Base-by-base conservation (phyloP, 805 yeast species). In the Metschnikowia chrysomelidarum region DNA sequence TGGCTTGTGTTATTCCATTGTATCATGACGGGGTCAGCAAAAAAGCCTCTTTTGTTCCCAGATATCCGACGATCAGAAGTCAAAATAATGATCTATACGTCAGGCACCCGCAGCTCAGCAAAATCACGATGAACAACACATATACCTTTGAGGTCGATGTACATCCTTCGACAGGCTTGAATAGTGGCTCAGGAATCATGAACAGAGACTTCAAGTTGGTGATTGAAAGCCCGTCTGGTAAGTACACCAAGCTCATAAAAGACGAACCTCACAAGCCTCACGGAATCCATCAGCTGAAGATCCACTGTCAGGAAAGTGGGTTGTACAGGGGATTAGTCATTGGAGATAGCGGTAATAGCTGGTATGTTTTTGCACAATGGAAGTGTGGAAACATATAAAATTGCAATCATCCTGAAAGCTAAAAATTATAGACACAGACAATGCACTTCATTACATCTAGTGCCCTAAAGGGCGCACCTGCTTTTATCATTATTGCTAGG, bases 281-380 rank as follows among this genome's bases (percentile, higher is more conserved):
- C 43, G 82, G 83, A 1, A 56, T 70, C 0, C 86, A 82, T 78
- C 81, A 75, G 41, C 55, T 75, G n/a, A 66, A 71, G 26, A 63
- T 83, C 16, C 73, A 74, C 39, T 68, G 87, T 38, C 73, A 71
- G 42, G 96, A 89, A 54, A 56, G 62, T 1, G 98, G 98, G 2
- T 56, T 72, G 12, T 93, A 96, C 87, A 73, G 89, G 38, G 91
- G 87, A 2, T 71, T 89, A 30, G 87, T 87, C 0, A 75, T 83
- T 24, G 82, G 87, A 7, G 91, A 87, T 44, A 75, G 80, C 25
- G 86, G 85, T 4, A 71, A 72, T 36, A 80, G 87, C 35, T 86
- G 95, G 87, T 82, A 87, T 50, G 87, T 85, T 3, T 87, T 86
- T 61, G 88, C 95, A 10, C 96, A 88, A 59, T 91, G 98, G 98